Evolutionary conservation across 1,139 yeast genomes (phyloP), one percentile per base, ranked within the genome.

Genomic region (Nakaseomyces delphensis): DNA sequence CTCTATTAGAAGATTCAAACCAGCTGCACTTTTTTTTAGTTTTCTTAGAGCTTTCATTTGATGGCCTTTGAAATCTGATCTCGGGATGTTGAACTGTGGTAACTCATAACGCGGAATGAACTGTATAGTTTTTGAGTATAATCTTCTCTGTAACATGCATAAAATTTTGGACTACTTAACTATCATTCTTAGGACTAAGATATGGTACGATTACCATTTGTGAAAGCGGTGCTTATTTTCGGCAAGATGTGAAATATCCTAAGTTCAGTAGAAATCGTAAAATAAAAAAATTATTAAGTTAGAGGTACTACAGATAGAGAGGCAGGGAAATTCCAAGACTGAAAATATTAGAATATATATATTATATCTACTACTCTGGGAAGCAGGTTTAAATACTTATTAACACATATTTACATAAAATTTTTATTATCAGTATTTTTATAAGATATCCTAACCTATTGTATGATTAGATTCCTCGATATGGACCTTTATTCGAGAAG

Each of bases 31-130:
- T 43, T 76, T 78, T 10, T 79, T 73, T 64, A 89, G 76, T 50
- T 70, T 73, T 38, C 78, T 74, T 29, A 91, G 67, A 0, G 96
- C 96, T 47, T 79, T 80, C 49, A 78, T 77, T 57, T 91, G 97
- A 59, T 89, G 96, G 11, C 96, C 96, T 54, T 86, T 86, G 65
- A 87, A 86, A 61, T 84, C 89, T 4, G 95, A 77, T 28, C 81
- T 63, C 0, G 79, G 71, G 13, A 87, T 73, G 44, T 77, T 76
- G 57, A 81, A 83, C 25, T 73, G 69, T 1, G 96, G 96, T 51
- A 83, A 77, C 60, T 41, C 65, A 39, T 53, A 48, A 41, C 72
- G 50, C 2, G 72, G 70, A 59, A 71, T 64, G 48, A 62, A 64
- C 21, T 39, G 10, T 46, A 36, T 47, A 33, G 30, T 45, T 45